Conservation (phyloP, 1,139 yeast species). For the Pichia sp. region DNA sequence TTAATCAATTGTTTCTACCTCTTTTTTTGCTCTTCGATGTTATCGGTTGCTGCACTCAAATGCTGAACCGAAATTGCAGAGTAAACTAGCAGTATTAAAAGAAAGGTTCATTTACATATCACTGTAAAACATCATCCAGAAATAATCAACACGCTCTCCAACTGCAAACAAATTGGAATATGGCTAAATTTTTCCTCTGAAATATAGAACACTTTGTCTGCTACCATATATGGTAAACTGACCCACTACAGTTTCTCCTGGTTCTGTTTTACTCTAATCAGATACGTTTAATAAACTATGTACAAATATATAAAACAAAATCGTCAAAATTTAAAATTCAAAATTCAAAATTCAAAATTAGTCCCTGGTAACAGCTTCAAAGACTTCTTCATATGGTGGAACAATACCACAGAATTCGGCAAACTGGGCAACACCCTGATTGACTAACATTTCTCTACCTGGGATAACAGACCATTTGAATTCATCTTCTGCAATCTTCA, state of each 20-base stretch:
- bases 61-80: too few relatives aligned
- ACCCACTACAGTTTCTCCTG: background rate
- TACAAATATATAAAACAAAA: too few relatives aligned
- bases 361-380: slow-evolving; percentile 42
- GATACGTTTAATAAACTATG: too few relatives aligned
- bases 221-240: background rate
- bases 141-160: too few relatives aligned
- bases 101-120: too few relatives aligned
- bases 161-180: too few relatives aligned
- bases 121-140: too few relatives aligned
- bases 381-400: slow-evolving; percentile 55
- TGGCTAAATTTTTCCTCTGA: background rate
- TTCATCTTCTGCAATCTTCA: slow-evolving; percentile 59
- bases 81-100: too few relatives aligned
- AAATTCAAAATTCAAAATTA: background rate
- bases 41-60: too few relatives aligned
- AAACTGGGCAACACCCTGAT: slow-evolving; percentile 89
- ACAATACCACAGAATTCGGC: slow-evolving; percentile 63
- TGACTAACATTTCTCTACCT: slow-evolving; percentile 85
- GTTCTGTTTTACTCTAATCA: background rate
- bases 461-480: slow-evolving; percentile 67
- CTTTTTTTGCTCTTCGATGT: too few relatives aligned
- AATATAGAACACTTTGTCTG: background rate
- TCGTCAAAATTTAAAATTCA: too few relatives aligned
- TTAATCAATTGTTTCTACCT: too few relatives aligned